Percentiles rank a stretch among this genome's conserved stretches.
Conservation (phyloP, 306 rosid species). For the Canavalia ensiformis region DNA sequence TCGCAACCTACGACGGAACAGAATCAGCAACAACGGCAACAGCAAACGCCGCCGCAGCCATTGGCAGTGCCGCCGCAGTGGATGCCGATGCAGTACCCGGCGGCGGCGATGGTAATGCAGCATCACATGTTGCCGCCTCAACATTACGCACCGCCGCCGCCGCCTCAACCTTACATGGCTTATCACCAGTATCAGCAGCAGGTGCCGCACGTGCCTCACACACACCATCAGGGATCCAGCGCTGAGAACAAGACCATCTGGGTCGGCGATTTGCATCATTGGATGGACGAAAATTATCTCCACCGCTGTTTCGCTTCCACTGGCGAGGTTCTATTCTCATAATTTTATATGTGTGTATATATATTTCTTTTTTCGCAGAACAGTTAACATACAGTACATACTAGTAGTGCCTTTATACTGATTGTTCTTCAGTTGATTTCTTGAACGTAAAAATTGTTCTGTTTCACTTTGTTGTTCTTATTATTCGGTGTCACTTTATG, state of each 20-base stretch:
- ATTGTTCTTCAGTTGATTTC: not conserved
- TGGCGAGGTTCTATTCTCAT: slow-evolving; percentile 60
- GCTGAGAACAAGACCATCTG: slow-evolving; percentile 85
- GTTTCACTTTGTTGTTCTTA: not conserved
- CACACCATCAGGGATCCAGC: slow-evolving; percentile 67
- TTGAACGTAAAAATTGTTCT: slow-evolving; percentile 26
- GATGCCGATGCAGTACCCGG: slow-evolving; percentile 89
- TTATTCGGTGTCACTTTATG: not conserved
- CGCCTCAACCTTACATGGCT: slow-evolving; percentile 71
- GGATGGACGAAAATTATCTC: slow-evolving; percentile 97
- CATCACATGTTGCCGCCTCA: slow-evolving; percentile 91
- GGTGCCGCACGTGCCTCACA: slow-evolving; percentile 56
- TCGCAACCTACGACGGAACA: slow-evolving; percentile 54
- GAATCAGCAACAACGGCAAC: slow-evolving; percentile 46
- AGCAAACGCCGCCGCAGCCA: slow-evolving; percentile 46
- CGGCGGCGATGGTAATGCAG: slow-evolving; percentile 96
- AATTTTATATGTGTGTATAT: not conserved
- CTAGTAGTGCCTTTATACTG: not conserved
- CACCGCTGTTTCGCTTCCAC: slow-evolving; percentile 83
- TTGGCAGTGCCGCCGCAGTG: slow-evolving; percentile 61
- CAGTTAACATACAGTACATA: not conserved
- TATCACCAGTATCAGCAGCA: slow-evolving; percentile 76
- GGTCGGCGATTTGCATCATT: slow-evolving; percentile 93
- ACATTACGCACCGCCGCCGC: slow-evolving; percentile 70
- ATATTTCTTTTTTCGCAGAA: not conserved